Evolutionary conservation across 2,329 filamentous ascomycete species (phyloP).

Genomic region (Apiospora aurea): DNA sequence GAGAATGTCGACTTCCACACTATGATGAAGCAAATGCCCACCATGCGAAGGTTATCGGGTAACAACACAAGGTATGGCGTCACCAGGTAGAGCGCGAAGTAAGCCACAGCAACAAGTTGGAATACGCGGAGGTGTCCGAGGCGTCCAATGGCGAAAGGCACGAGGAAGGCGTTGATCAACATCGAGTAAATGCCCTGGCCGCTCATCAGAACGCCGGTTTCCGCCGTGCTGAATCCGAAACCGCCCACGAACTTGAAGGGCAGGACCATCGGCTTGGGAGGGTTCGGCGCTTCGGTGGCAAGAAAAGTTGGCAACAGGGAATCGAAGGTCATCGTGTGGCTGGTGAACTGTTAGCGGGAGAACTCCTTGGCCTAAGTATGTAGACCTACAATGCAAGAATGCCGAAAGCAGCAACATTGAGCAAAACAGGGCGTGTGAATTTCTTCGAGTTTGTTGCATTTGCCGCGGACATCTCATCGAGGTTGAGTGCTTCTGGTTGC

Average conservation of each 20-base stretch:
- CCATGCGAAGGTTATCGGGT: slow-evolving; percentile 73
- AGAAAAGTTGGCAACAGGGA: slow-evolving; percentile 92
- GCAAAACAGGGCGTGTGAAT: slow-evolving; percentile 84
- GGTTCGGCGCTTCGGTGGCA: slow-evolving; percentile 65
- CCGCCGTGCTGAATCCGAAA: slow-evolving; percentile 82
- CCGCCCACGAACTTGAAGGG: slow-evolving; percentile 92
- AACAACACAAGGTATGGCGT: slow-evolving; percentile 91
- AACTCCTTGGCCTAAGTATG: slow-evolving; percentile 4
- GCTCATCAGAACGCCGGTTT: slow-evolving; percentile 87
- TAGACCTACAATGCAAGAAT: slow-evolving; percentile 87
- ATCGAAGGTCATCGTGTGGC: slow-evolving; percentile 97
- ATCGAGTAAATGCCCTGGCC: slow-evolving; percentile 91
- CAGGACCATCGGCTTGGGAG: slow-evolving; percentile 62
- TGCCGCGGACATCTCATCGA: slow-evolving; percentile 37
- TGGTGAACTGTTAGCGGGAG: slow-evolving; percentile 44
- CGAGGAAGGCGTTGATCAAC: slow-evolving; percentile 82
- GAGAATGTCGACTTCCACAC: slow-evolving; percentile 94
- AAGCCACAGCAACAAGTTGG: slow-evolving; percentile 79
- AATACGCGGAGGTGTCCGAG: slow-evolving; percentile 85
- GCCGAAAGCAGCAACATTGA: slow-evolving; percentile 89
- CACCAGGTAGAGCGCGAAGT: slow-evolving; percentile 86
- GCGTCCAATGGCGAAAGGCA: slow-evolving; percentile 76
- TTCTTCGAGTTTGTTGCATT: slow-evolving; percentile 35
- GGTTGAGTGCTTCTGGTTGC: slow-evolving; percentile 47
- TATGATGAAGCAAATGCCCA: slow-evolving; percentile 78